Conservation (phyloP, 257 asterid species). For the Ocimum tenuiflorum region DNA sequence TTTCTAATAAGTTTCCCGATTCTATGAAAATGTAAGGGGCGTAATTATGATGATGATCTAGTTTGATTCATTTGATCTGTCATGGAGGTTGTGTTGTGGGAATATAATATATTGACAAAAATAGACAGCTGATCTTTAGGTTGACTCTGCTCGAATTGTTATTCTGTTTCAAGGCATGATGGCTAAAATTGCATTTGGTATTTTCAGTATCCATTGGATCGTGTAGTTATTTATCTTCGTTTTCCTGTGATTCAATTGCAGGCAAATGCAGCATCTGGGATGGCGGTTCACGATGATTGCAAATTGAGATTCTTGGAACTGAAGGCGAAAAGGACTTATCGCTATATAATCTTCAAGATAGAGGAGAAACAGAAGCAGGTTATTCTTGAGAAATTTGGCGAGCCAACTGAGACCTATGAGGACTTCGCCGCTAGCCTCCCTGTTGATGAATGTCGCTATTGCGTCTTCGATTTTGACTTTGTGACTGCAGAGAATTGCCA, state of each 20-base stretch:
- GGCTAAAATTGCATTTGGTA: background rate
- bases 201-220: background rate
- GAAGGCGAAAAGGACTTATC: conserved; percentile 45
- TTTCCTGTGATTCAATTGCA: conserved; percentile 12
- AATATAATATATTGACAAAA: background rate
- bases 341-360: conserved; percentile 44
- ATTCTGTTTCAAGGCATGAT: background rate
- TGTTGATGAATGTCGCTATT: conserved; percentile 43
- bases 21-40: background rate
- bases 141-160: background rate
- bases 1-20: background rate
- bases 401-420: conserved; percentile 37
- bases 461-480: conserved; percentile 46
- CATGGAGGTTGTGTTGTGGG: background rate
- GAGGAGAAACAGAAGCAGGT: conserved; percentile 57
- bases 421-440: conserved; percentile 46
- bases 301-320: conserved; percentile 45
- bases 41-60: background rate
- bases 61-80: conserved; percentile 8
- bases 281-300: conserved; percentile 58
- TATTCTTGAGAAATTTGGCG: conserved; percentile 45
- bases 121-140: background rate
- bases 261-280: conserved; percentile 56
- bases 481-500: conserved; percentile 49
- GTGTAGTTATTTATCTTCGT: background rate